Base-by-base conservation (phyloP, 805 yeast genomes). In the Saturnispora dispora region DNA sequence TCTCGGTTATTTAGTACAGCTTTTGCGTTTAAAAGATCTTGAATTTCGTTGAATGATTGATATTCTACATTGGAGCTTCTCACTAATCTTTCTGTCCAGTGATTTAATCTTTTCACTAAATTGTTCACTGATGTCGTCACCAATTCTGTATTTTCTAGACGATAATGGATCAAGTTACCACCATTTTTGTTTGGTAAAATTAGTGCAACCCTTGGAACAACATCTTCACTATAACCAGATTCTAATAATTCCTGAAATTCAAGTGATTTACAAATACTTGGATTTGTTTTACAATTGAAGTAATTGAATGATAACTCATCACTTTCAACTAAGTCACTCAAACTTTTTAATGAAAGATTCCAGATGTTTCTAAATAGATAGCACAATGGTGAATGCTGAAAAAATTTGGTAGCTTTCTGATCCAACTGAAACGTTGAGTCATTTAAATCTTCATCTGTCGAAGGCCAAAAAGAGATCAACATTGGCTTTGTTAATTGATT, bases 391-490 rank as follows among this genome's bases (percentile, higher is more conserved):
- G 84, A 80, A 8, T 60, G 56, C 13, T 63, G 58, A 51, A 76
- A 78, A 5, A 66, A 60, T n/a, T 59, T 58, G 49, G 70, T 70
- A 4, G 65, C 64, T 4, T 63, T 58, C 20, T 57, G 55, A 22
- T 69, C 72, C 6, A 55, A 59, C 48, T 69, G 67, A 33, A 72
- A 64, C 39, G 65, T 67, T 3, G 61, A 55, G 20, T 51, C 54
- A 48, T 64, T 61, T 58, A 71, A 65, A 51, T 76, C 68, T 28
- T 74, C 63, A 45, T 73, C 71, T 5, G 73, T 64, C 3, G 81
- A 66, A 2, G 90, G 89, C 79, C 85, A 84, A 53, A 85, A 81
- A 15, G 85, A 75, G 3, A 85, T 72, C 55, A 85, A 66, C 50
- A 71, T 65, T 2, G 91, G 86, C 27, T 67, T 66, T 1, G 65